Conservation (phyloP, 441 rosid genomes). For the Populus hybrid region DNA sequence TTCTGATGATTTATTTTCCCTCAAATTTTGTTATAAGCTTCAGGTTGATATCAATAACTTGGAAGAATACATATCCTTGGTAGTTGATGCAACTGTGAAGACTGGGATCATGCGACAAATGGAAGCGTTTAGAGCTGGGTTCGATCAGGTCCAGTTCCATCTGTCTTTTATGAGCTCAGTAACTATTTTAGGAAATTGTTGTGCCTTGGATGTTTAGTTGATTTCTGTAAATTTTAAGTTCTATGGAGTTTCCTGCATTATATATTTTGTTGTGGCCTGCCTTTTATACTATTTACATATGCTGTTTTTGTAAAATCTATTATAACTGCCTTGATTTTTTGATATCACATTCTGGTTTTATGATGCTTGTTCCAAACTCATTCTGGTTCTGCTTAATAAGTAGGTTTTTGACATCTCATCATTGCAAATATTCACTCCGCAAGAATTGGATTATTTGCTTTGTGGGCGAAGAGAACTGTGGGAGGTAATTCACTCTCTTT, state of each 20-base stretch:
- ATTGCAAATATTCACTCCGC: conserved; percentile 89
- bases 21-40: conserved; percentile 9
- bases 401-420: conserved; percentile 96
- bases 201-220: neutral
- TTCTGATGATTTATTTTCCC: neutral
- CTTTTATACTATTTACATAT: neutral
- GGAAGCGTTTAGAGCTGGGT: conserved; percentile 96
- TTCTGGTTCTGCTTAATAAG: conserved; percentile 14
- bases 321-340: neutral
- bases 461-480: conserved; percentile 99
- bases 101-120: conserved; percentile 74
- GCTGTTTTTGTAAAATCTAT: neutral
- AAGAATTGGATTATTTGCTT: conserved; percentile 86
- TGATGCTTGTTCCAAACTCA: neutral
- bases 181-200: neutral
- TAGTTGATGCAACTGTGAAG: conserved; percentile 91
- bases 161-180: neutral
- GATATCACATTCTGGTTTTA: conserved; percentile 2
- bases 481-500: conserved; percentile 63
- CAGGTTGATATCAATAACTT: conserved; percentile 80
- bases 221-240: neutral
- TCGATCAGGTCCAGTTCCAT: conserved; percentile 71
- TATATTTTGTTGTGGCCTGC: neutral
- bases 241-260: neutral
- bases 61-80: conserved; percentile 83